Evolutionary conservation across 2,329 filamentous ascomycete species (phyloP).

Genomic region (Dactylellina parvicollis): DNA sequence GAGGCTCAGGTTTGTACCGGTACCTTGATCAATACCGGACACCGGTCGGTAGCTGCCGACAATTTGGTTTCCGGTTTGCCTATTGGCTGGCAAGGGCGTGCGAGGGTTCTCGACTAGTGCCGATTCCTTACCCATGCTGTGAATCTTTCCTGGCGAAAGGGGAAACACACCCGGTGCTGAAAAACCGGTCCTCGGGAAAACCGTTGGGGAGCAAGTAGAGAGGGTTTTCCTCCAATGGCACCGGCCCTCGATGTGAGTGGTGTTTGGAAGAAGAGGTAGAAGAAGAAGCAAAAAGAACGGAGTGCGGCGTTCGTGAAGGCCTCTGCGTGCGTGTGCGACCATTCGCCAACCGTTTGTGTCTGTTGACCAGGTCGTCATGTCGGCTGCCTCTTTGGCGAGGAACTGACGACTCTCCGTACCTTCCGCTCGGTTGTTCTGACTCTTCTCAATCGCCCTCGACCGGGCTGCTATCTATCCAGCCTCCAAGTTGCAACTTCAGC

Average conservation of each 20-base stretch:
- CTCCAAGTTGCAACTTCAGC: neutral
- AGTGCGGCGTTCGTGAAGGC: constrained; percentile 36
- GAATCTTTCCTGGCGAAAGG: constrained; percentile 40
- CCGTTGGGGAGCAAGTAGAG: constrained; percentile 28
- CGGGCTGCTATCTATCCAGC: constrained; percentile 12
- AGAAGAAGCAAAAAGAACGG: constrained; percentile 52
- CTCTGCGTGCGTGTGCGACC: neutral
- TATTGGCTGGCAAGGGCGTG: constrained; percentile 5
- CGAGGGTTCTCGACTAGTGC: constrained; percentile 32
- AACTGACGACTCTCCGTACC: constrained; percentile 10
- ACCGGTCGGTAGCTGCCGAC: constrained; percentile 48
- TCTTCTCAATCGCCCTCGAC: no score
- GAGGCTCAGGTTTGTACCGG: constrained; percentile 11
- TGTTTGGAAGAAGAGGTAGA: no score
- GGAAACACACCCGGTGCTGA: constrained; percentile 47
- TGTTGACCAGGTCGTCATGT: constrained; percentile 9
- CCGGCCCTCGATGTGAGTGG: neutral
- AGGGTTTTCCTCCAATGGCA: constrained; percentile 27
- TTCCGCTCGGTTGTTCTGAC: constrained; percentile 35
- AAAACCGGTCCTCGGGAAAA: constrained; percentile 53
- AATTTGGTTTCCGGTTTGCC: neutral
- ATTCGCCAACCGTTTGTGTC: neutral
- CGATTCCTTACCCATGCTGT: constrained; percentile 45
- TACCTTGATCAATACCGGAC: constrained; percentile 29
- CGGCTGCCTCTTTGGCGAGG: constrained; percentile 33